Conservation (phyloP, 345 rosid species). For the Luvunga scandens region DNA sequence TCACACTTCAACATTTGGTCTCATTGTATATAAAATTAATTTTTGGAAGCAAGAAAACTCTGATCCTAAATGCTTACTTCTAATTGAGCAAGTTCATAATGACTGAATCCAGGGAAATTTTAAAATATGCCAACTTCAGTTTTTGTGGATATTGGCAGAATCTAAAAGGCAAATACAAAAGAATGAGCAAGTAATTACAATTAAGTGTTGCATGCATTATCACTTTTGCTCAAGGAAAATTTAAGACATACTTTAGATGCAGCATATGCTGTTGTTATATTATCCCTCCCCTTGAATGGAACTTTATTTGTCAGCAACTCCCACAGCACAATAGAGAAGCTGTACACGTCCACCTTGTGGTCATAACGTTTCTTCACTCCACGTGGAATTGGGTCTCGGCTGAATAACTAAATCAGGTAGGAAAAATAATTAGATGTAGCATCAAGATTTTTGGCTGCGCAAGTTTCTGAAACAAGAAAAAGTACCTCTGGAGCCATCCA, state of each 20-base stretch:
- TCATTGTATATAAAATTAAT: neutral
- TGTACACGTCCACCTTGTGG: conserved; percentile 74
- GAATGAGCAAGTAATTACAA: neutral
- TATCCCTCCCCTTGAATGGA: conserved; percentile 41
- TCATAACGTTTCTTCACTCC: conserved; percentile 55
- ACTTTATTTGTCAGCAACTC: conserved; percentile 50
- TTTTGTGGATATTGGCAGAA: neutral
- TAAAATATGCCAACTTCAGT: neutral
- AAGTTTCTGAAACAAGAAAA: neutral
- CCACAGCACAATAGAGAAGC: conserved; percentile 66
- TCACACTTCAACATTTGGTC: neutral
- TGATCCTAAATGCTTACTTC: neutral
- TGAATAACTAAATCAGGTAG: conserved; percentile 35
- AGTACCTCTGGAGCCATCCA: conserved; percentile 87
- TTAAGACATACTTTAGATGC: conserved; percentile 33
- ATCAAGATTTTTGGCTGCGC: neutral
- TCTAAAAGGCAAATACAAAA: neutral
- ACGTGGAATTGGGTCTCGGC: conserved; percentile 35
- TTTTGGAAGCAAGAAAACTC: neutral
- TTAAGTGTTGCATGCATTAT: neutral
- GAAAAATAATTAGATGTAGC: conserved; percentile 4
- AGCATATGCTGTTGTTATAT: conserved; percentile 35
- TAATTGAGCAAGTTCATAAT: neutral
- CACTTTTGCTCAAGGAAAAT: neutral
- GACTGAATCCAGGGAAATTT: neutral